Base-by-base conservation (phyloP, 768 basidiomycete species). In the Phylloporus scabripes region DNA sequence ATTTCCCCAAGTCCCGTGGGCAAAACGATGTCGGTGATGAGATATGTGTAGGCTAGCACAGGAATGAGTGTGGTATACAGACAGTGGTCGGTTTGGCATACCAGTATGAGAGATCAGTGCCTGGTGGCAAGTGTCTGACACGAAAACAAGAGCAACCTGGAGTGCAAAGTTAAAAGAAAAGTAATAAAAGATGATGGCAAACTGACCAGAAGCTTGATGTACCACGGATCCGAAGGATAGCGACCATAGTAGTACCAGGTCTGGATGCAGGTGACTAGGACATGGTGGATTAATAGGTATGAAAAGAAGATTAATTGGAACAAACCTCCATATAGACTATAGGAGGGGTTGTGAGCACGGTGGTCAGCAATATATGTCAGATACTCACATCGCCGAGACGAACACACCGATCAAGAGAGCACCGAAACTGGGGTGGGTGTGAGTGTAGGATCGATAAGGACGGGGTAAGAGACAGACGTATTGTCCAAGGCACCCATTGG, bases 61-160 rank as follows among this genome's bases (percentile, higher is more conserved):
- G 7, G 20, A 26, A 40, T 55, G 24, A 53, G 39, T 41, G 26
- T 18, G 8, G 7, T 24, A 14, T 15, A 20, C 2, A 3, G 5
- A 1, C 3, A 5, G 14, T 1, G 6, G 2, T 14, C 10, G 12
- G 29, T n/a, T 38, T 9, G 20, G 53, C 68, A 34, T 57, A 74
- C 81, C 69, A 2, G 76, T 72, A 52, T 82, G 80, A 0, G 76
- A 72, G 51, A 83, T 82, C 44, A 82, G 61, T 4, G 67, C 71
- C 55, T 83, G 82, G 51, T 83, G 81, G 3, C 77, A 59, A 0
- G 74, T 76, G 56, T 83, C 81, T 44, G 77, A 81, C 1, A 72
- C 0, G 62, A 82, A 73, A 8, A 79, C 78, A 9, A 67, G 68
- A 28, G 66, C 71, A 17, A 83, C 81, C 81, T 82, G 46, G 12